Evolutionary conservation across 2,329 filamentous ascomycete species (phyloP).

Genomic region (Sporothrix sp.): DNA sequence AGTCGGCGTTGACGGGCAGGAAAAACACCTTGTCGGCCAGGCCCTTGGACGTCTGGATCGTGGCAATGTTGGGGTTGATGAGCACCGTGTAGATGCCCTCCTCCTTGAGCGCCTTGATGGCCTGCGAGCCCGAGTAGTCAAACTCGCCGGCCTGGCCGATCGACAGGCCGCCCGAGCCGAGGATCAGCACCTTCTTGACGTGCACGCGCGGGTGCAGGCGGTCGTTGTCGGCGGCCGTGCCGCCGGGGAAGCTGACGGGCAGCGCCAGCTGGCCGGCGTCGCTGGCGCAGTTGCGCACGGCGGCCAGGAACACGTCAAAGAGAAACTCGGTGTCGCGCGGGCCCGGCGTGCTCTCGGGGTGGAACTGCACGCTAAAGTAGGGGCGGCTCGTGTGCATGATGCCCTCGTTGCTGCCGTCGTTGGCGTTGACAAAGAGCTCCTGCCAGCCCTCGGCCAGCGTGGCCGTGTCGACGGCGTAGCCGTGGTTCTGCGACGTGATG

Average conservation of each 20-base stretch:
- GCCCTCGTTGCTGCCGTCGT: conserved; percentile 96
- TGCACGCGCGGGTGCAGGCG: conserved; percentile 65
- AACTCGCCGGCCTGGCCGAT: conserved; percentile 98
- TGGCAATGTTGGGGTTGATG: conserved; percentile 98
- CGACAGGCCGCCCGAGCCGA: conserved; percentile 89
- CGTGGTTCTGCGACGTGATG: conserved; percentile 98
- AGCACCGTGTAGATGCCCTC: conserved; percentile 96
- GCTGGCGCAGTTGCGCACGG: conserved; percentile 62
- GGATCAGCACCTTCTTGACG: conserved; percentile 88
- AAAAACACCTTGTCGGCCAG: conserved; percentile 98
- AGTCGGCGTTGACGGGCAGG: conserved; percentile 90
- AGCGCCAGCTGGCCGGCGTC: conserved; percentile 56
- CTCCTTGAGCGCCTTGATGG: conserved; percentile 96
- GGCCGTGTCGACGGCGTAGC: conserved; percentile 78
- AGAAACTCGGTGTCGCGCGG: conserved; percentile 93
- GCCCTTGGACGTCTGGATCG: conserved; percentile 96
- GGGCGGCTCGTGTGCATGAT: conserved; percentile 79
- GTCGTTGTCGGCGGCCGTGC: conserved; percentile 68
- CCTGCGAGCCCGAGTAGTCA: conserved; percentile 96
- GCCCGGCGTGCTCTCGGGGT: conserved; percentile 92
- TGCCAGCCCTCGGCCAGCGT: conserved; percentile 73
- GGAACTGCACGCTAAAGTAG: conserved; percentile 99
- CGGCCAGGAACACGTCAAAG: conserved; percentile 91
- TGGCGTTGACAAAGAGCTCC: conserved; percentile 95
- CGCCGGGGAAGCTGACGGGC: conserved; percentile 81